A percentile compares a stretch with the other conserved stretches of the same genome.
phyloP scores from a whole-genome alignment of 768 basidiomycete species.

The Termitomyces sp. region DNA sequence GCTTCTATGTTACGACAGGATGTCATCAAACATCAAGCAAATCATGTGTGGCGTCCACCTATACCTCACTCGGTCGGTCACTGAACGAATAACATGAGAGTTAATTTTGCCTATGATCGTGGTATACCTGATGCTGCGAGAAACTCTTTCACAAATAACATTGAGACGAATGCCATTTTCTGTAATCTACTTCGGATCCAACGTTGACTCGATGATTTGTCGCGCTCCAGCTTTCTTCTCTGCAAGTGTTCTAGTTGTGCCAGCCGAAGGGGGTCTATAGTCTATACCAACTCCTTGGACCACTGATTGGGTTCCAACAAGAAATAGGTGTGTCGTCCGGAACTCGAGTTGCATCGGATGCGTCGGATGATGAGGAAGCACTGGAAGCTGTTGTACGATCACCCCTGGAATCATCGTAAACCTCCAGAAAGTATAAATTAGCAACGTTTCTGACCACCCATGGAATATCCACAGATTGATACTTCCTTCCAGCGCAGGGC shows the following conservation, averaged over 20 bases:
- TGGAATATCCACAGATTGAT: conserved; percentile 42
- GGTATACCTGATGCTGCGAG: conserved; percentile 12
- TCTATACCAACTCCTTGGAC: conserved; percentile 18
- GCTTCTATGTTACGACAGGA: conserved; percentile 6
- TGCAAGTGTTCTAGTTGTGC: conserved; percentile 18
- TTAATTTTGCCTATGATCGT: background rate
- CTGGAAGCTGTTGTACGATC: conserved; percentile 36
- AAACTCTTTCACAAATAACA: conserved; percentile 15
- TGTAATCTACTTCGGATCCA: conserved; percentile 24
- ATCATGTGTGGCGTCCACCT: conserved; percentile 10
- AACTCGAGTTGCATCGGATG: conserved; percentile 32
- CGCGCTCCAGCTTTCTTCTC: conserved; percentile 20
- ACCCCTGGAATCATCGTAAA: conserved; percentile 22
- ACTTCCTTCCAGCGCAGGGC: conserved; percentile 35
- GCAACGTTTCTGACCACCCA: conserved; percentile 36
- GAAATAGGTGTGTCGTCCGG: conserved; percentile 33
- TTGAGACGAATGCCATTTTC: conserved; percentile 19
- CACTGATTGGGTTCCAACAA: conserved; percentile 29
- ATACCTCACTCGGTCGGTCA: conserved; percentile 20
- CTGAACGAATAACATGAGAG: conserved; percentile 6
- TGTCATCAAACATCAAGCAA: background rate
- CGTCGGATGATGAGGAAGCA: conserved; percentile 32
- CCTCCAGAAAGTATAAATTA: background rate
- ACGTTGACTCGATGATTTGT: conserved; percentile 16
- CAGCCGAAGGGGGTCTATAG: conserved; percentile 17